phyloP scores from a whole-genome alignment of 1,284 basidiomycete species.

The Pterulicium gracile region DNA sequence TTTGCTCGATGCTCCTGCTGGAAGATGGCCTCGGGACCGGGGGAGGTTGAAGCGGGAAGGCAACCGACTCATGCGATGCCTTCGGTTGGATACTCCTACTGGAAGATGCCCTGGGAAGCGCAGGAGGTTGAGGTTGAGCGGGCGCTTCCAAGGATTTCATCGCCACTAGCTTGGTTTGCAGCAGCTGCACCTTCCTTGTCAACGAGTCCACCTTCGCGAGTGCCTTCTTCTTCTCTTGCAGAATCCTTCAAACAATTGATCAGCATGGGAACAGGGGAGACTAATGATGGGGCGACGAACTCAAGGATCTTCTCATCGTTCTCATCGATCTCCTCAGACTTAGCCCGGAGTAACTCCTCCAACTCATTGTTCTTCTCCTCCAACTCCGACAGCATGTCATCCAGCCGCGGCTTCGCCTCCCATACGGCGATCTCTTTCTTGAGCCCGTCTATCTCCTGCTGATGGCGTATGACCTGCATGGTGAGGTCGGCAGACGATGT shows the following conservation, averaged over 20 bases:
- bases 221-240: conserved; percentile 72
- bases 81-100: too few relatives aligned
- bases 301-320: conserved; percentile 71
- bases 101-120: conserved; percentile 2
- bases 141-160: conserved; percentile 28
- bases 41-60: neutral
- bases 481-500: conserved; percentile 45
- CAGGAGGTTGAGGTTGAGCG: neutral
- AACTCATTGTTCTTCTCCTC: conserved; percentile 62
- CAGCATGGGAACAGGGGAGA: conserved; percentile 2
- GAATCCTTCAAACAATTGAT: conserved; percentile 30
- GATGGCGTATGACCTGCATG: conserved; percentile 50
- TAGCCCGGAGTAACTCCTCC: conserved; percentile 55
- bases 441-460: conserved; percentile 45
- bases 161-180: conserved; percentile 54
- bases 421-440: conserved; percentile 43
- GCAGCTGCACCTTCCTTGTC: conserved; percentile 54
- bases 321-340: conserved; percentile 71
- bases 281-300: conserved; percentile 31
- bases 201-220: conserved; percentile 55
- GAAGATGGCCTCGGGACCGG: neutral
- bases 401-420: conserved; percentile 41
- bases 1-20: neutral
- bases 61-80: too few relatives aligned
- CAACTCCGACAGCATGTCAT: conserved; percentile 43